Evolutionary conservation across 768 basidiomycete genomes (phyloP).

Genomic region (Tricholomella constricta): DNA sequence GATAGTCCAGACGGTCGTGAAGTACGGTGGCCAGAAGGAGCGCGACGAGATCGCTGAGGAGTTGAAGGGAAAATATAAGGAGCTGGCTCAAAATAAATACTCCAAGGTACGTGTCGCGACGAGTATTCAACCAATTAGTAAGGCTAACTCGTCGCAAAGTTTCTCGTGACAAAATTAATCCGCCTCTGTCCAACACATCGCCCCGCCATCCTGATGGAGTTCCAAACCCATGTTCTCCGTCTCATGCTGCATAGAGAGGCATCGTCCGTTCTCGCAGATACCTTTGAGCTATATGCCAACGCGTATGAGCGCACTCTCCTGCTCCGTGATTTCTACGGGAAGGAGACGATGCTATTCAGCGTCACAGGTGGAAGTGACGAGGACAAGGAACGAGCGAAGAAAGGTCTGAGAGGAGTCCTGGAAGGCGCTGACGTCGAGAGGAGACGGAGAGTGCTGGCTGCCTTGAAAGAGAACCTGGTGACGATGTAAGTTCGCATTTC

Average conservation of each 20-base stretch:
- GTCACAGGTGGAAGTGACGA: slow-evolving; percentile 54
- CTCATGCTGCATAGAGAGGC: slow-evolving; percentile 87
- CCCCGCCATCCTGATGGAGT: slow-evolving; percentile 73
- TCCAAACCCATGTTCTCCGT: slow-evolving; percentile 73
- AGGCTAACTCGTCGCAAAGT: slow-evolving; percentile 41
- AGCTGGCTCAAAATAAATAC: slow-evolving; percentile 84
- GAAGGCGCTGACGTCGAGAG: slow-evolving; percentile 65
- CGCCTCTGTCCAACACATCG: slow-evolving; percentile 76
- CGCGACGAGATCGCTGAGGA: slow-evolving; percentile 81
- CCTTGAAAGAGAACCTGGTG: slow-evolving; percentile 73
- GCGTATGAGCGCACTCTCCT: slow-evolving; percentile 82
- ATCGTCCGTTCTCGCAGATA: slow-evolving; percentile 79
- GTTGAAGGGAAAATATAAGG: slow-evolving; percentile 77
- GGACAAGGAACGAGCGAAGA: slow-evolving; percentile 65
- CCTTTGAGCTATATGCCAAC: slow-evolving; percentile 86
- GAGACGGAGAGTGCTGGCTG: slow-evolving; percentile 62
- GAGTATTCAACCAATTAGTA: not conserved
- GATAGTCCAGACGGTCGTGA: slow-evolving; percentile 81
- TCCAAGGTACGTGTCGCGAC: slow-evolving; percentile 63
- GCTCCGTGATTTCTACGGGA: slow-evolving; percentile 88
- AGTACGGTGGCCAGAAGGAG: slow-evolving; percentile 75
- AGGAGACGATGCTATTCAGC: slow-evolving; percentile 77
- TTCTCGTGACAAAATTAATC: slow-evolving; percentile 79
- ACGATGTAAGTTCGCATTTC: slow-evolving; percentile 58
- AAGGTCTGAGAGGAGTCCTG: slow-evolving; percentile 68